phyloP scores from a whole-genome alignment of 2,329 filamentous ascomycete genomes.

The Exutisphaerella laricina region DNA sequence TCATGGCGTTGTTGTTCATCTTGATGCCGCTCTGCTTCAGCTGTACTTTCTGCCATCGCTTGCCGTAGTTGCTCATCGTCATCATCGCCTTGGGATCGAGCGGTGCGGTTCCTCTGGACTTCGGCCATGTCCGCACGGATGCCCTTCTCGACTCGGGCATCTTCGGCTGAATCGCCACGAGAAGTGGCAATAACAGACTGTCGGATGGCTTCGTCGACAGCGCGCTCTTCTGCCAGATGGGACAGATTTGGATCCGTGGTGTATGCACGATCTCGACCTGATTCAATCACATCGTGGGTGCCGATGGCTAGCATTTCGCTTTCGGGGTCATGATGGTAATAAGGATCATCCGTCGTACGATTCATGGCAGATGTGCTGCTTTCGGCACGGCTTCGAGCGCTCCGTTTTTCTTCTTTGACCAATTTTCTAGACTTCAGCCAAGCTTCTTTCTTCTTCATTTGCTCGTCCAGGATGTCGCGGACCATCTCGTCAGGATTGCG shows the following conservation, averaged over 20 bases:
- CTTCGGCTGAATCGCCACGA: slow-evolving; percentile 62
- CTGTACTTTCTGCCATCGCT: slow-evolving; percentile 48
- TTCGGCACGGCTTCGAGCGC: slow-evolving; percentile 2
- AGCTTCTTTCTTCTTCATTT: slow-evolving; percentile 29
- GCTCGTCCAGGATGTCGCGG: slow-evolving; percentile 38
- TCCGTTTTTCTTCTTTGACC: slow-evolving; percentile 11
- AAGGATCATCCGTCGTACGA: slow-evolving; percentile 6
- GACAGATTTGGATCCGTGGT: slow-evolving; percentile 12
- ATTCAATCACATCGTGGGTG: slow-evolving; percentile 6
- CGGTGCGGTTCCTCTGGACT: slow-evolving; percentile 37
- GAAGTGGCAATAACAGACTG: slow-evolving; percentile 66
- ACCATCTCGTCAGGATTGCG: slow-evolving; percentile 52
- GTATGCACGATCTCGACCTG: slow-evolving; percentile 6
- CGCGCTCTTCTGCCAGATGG: slow-evolving; percentile 46
- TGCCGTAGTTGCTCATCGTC: slow-evolving; percentile 38
- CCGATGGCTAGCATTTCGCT: slow-evolving; percentile 16
- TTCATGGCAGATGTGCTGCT: slow-evolving; percentile 9
- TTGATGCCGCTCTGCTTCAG: slow-evolving; percentile 28
- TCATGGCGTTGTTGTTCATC: slow-evolving; percentile 36
- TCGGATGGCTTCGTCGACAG: slow-evolving; percentile 67
- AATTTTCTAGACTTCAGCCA: slow-evolving; percentile 10
- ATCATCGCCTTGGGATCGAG: slow-evolving; percentile 37
- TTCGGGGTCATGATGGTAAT: slow-evolving; percentile 12
- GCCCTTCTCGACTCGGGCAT: slow-evolving; percentile 64
- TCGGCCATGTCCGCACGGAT: slow-evolving; percentile 66